Evolutionary conservation across 2,329 filamentous ascomycete genomes (phyloP), one percentile per base, ranked within the genome.

Genomic region (Fusarium protoensiforme): DNA sequence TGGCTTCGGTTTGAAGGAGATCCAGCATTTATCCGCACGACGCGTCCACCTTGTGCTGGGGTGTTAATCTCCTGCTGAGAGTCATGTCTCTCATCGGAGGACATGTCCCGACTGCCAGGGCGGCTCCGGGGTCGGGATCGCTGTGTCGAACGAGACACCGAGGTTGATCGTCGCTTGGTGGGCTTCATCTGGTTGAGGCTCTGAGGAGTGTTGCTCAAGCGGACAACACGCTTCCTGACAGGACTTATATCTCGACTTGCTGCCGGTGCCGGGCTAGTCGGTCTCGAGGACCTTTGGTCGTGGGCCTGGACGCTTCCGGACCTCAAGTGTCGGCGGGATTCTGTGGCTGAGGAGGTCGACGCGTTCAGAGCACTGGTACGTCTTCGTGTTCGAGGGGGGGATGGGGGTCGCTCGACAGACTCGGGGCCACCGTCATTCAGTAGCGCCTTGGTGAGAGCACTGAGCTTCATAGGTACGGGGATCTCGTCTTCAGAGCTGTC

Each of bases 401-500:
- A 87, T 7, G 84, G 79, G 3, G 83, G 79, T 14, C 82, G 80
- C 29, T 81, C 72, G 4, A 76, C 73, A 72, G 80, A 78, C 81
- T 86, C 85, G 10, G 89, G 87, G 5, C 85, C 87, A 48, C 89
- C 89, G 68, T 92, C 90, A 65, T 90, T 90, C 27, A 98, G 87
- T 18, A 98, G 87, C 22, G 94, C 95, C 80, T 96, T 96, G 57
- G 96, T 97, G 75, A 96, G 90, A 77, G 95, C 95, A 81, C 95
- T 98, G 80, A 98, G 93, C 84, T 96, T 97, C 90, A 96, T 94
- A 77, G 95, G 95, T 75, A 94, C 92, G 18, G 93, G 93, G 31
- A 97, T 94, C 83, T 98, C 96, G 78, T 98, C 96, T 83, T 98
- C 96, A 27, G 95, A 98, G 85, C 94, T 98, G 80, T 98, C 95